Evolutionary conservation across 2,329 filamentous ascomycete species (phyloP).

Genomic region (Cadophora malorum): DNA sequence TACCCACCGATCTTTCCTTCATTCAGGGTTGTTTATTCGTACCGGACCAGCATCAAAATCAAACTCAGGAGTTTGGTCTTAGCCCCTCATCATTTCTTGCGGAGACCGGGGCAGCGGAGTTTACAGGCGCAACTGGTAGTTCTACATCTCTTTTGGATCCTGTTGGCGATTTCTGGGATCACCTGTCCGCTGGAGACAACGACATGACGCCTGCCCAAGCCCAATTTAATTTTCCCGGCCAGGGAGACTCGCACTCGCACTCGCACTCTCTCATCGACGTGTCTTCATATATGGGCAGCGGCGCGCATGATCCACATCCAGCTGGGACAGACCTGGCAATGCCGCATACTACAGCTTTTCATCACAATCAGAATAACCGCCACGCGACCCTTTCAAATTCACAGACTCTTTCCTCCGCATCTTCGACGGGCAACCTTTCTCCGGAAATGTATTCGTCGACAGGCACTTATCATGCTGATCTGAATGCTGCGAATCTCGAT

Average conservation of each 20-base stretch:
- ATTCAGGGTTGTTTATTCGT: neutral
- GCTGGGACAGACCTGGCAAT: slow-evolving; percentile 6
- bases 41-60: neutral
- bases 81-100: slow-evolving; percentile 2
- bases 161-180: slow-evolving; percentile 20
- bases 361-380: neutral
- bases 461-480: slow-evolving; percentile 5
- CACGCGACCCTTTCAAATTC: neutral
- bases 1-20: slow-evolving; percentile 11
- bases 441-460: slow-evolving; percentile 8
- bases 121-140: neutral
- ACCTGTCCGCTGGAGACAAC: slow-evolving; percentile 14
- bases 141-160: slow-evolving; percentile 1
- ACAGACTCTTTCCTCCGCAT: neutral
- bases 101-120: slow-evolving; percentile 3
- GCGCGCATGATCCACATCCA: neutral
- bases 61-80: slow-evolving; percentile 3
- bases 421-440: neutral
- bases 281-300: slow-evolving; percentile 1
- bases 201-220: slow-evolving; percentile 12
- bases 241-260: neutral
- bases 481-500: neutral
- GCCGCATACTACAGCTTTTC: slow-evolving; percentile 16
- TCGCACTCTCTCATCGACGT: neutral
- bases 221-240: neutral